A percentile compares a stretch with the other conserved stretches of the same genome.
phyloP scores from a whole-genome alignment of 352 stramenopile species.

The Globisporangium paddicum region DNA sequence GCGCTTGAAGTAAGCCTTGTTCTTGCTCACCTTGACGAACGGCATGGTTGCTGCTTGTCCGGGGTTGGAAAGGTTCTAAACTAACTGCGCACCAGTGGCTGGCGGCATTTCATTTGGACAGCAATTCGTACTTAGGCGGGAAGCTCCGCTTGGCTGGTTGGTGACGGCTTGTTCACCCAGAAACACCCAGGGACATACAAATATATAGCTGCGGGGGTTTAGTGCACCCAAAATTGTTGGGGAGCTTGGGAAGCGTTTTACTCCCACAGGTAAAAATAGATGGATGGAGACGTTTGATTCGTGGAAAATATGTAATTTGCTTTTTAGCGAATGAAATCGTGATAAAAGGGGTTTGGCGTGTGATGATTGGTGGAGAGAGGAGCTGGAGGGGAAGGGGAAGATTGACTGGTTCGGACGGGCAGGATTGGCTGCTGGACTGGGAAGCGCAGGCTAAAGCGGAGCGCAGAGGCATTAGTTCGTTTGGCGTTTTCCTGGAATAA shows the following conservation, averaged over 20 bases:
- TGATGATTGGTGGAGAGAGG: constrained; percentile 34
- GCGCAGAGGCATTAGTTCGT: constrained; percentile 60
- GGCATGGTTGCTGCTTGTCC: constrained; percentile 49
- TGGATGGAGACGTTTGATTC: too few species aligned
- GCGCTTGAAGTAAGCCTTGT: constrained; percentile 99
- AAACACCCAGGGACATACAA: neutral
- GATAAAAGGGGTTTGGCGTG: too few species aligned
- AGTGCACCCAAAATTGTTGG: neutral
- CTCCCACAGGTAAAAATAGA: neutral
- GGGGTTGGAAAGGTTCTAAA: constrained; percentile 66
- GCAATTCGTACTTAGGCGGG: neutral
- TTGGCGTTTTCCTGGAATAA: constrained; percentile 85
- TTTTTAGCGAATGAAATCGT: constrained; percentile 42
- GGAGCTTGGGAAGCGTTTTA: neutral
- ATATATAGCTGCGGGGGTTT: neutral
- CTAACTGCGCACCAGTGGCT: constrained; percentile 15
- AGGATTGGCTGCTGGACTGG: constrained; percentile 20
- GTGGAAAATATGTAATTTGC: neutral
- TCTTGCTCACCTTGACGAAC: constrained; percentile 99
- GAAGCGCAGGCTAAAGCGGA: constrained; percentile 6
- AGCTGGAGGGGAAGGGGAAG: constrained; percentile 25
- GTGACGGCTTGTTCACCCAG: constrained; percentile 1
- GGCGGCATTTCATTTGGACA: neutral
- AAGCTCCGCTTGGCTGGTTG: neutral
- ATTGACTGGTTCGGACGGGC: constrained; percentile 74